These are phyloP conservation scores for Hebeloma cylindrosporum DNA, from an alignment of 768 basidiomycete genomes.

Conservation along the genomic window DNA sequence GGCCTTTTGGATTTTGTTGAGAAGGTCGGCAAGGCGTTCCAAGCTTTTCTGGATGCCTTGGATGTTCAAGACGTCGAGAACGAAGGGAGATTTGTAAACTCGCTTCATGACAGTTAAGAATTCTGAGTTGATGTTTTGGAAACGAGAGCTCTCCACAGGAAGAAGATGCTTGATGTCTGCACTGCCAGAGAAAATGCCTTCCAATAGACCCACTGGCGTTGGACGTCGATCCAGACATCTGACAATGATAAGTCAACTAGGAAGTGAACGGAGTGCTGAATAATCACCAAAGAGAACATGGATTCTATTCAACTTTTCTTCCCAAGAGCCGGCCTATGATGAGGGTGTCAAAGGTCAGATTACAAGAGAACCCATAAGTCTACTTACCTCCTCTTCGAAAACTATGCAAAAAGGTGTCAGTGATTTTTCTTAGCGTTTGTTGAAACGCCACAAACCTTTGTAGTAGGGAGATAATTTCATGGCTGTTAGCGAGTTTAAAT, in stretches of 20 bases:
- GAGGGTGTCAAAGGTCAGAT: constrained; percentile 11
- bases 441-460: constrained; percentile 57
- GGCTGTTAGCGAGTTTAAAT: constrained; percentile 90
- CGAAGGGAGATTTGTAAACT: constrained; percentile 98
- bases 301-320: constrained; percentile 94
- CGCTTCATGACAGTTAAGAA: constrained; percentile 99
- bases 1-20: constrained; percentile 99
- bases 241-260: constrained; percentile 8
- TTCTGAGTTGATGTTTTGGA: constrained; percentile 97
- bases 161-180: constrained; percentile 99
- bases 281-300: constrained; percentile 89
- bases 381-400: constrained; percentile 81
- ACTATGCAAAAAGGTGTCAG: constrained; percentile 41
- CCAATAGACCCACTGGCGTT: constrained; percentile 99
- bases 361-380: neutral
- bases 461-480: constrained; percentile 99
- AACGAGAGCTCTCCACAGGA: constrained; percentile 95
- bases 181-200: constrained; percentile 99
- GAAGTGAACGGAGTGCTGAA: neutral
- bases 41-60: constrained; percentile 95
- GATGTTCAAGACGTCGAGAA: constrained; percentile 96
- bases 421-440: constrained; percentile 4
- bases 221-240: constrained; percentile 99
- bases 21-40: constrained; percentile 91
- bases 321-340: constrained; percentile 81